phyloP scores from a whole-genome alignment of 2,329 filamentous ascomycete genomes.

The Seiridium cupressi region DNA sequence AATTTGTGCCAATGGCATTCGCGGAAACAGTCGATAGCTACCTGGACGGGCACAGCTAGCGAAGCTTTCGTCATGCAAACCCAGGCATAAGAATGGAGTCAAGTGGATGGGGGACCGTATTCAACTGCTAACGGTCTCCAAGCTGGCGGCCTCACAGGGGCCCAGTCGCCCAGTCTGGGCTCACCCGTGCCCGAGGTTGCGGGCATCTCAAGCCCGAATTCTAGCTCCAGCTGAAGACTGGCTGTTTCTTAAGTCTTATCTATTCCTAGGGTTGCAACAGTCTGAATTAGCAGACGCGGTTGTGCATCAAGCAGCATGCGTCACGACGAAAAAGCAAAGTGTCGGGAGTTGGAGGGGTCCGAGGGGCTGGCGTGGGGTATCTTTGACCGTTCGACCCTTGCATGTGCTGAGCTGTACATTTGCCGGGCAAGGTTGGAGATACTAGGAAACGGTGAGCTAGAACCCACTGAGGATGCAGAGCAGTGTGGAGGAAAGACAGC shows the following conservation, averaged over 20 bases:
- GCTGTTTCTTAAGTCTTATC: no score
- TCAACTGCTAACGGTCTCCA: neutral
- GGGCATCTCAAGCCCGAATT: no score
- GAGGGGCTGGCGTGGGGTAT: conserved; percentile 12
- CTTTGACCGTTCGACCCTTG: conserved; percentile 14
- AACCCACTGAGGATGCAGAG: no score
- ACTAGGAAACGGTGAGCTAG: no score
- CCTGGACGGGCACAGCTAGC: neutral
- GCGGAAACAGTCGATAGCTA: neutral
- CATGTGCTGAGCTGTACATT: neutral
- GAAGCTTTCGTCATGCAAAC: neutral
- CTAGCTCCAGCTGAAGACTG: no score
- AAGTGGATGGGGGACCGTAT: neutral
- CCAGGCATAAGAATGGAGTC: neutral
- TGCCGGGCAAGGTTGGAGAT: no score
- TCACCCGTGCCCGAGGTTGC: no score
- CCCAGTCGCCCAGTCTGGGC: no score
- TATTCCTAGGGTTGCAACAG: no score
- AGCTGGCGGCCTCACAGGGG: neutral
- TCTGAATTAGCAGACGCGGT: no score
- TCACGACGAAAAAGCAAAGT: neutral
- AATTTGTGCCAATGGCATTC: neutral
- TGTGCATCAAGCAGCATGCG: neutral
- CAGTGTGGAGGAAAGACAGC: no score
- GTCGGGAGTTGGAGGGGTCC: neutral